These are phyloP conservation scores for Lipomyces yamanashiensis DNA, from an alignment of 805 yeast species.

Conservation along the genomic window DNA sequence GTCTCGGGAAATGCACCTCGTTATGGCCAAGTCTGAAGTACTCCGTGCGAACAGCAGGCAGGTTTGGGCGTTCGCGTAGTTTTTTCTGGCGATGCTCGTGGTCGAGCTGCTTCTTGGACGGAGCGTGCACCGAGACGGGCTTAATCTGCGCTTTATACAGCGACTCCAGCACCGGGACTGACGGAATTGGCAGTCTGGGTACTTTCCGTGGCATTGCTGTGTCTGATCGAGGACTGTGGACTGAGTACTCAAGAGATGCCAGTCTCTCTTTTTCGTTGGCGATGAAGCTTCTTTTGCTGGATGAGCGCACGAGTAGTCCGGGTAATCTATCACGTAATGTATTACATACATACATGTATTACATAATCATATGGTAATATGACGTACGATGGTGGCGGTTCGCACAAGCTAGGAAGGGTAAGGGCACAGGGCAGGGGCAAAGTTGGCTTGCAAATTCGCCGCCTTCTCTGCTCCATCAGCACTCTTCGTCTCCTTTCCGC, in stretches of 20 bases:
- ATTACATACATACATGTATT: background rate
- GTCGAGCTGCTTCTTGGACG: constrained; percentile 17
- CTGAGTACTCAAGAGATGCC: background rate
- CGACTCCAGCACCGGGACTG: constrained; percentile 24
- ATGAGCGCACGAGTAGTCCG: background rate
- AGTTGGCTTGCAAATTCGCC: background rate
- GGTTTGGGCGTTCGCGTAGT: constrained; percentile 18
- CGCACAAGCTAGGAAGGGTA: background rate
- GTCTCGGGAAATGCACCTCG: constrained; percentile 81
- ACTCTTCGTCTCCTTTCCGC: background rate
- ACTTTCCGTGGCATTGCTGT: constrained; percentile 13
- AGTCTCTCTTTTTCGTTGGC: background rate
- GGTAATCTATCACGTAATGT: background rate
- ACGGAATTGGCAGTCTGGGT: constrained; percentile 22
- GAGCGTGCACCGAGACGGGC: constrained; percentile 20
- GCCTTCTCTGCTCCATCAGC: background rate
- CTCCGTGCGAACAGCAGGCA: constrained; percentile 20
- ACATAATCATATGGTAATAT: background rate
- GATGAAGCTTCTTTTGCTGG: background rate
- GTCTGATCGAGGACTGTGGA: background rate
- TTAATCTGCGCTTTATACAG: constrained; percentile 27
- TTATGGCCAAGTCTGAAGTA: constrained; percentile 79
- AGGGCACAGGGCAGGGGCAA: constrained; percentile 3
- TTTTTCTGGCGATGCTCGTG: constrained; percentile 20
- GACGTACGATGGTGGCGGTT: background rate